A percentile compares a stretch with the other conserved stretches of the same genome.
Evolutionary conservation across 1,139 yeast species (phyloP).

Genomic region (Wickerhamomyces sp.): DNA sequence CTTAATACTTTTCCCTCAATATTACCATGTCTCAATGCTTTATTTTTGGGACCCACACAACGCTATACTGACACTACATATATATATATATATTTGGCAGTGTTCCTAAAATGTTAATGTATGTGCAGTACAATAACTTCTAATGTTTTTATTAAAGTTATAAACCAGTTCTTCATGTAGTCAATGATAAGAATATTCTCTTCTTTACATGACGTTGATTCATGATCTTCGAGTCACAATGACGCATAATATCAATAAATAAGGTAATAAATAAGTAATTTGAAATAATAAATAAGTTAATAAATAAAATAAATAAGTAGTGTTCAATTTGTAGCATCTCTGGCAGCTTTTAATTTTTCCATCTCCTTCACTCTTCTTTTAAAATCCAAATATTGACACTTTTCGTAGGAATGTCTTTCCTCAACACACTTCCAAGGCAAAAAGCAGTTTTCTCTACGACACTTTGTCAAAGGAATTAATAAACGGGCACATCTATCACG

Average conservation of each 20-base stretch:
- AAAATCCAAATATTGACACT: slow-evolving; percentile 80
- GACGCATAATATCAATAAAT: background rate
- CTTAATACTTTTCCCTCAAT: too few species aligned
- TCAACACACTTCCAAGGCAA: slow-evolving; percentile 72
- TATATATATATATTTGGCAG: too few species aligned
- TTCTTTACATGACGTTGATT: too few species aligned
- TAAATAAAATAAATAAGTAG: background rate
- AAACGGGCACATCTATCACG: slow-evolving; percentile 84
- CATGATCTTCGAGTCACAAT: too few species aligned
- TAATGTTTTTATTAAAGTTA: too few species aligned
- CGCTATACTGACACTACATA: too few species aligned
- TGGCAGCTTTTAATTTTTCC: slow-evolving; percentile 39
- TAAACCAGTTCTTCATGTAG: too few species aligned
- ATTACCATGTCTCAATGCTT: too few species aligned
- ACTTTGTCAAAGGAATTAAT: slow-evolving; percentile 60
- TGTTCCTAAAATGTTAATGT: too few species aligned
- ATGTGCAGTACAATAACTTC: too few species aligned
- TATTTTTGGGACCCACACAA: too few species aligned
- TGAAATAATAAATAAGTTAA: background rate
- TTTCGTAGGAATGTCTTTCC: slow-evolving; percentile 82
- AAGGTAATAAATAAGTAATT: background rate
- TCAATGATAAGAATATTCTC: too few species aligned
- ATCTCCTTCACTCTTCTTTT: slow-evolving; percentile 76
- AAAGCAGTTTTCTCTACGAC: slow-evolving; percentile 50
- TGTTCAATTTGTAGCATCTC: slow-evolving; percentile 1